Evolutionary conservation across 345 rosid species (phyloP).

Genomic region (Pseudoturritis turrita): DNA sequence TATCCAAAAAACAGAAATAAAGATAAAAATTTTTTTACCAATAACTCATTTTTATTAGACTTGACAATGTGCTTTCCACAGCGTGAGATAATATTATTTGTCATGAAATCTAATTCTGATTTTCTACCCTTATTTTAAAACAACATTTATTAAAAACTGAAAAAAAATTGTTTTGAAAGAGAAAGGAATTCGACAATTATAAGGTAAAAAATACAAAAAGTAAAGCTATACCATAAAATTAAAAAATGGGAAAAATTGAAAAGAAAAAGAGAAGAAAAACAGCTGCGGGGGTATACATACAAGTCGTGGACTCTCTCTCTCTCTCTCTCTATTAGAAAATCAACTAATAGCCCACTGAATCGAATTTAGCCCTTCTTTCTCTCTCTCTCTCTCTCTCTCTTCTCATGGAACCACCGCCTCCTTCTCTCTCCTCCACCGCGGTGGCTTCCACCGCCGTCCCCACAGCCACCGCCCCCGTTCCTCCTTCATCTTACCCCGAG

Average conservation of each 20-base stretch:
- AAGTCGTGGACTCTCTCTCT: constrained; percentile 24
- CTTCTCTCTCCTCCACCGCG: constrained; percentile 19
- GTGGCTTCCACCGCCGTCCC: constrained; percentile 29
- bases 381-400: neutral
- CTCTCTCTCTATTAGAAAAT: neutral
- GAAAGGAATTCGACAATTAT: neutral
- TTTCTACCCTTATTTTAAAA: neutral
- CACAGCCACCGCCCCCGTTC: constrained; percentile 10
- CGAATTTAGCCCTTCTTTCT: neutral
- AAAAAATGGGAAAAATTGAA: neutral
- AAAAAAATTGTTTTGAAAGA: neutral
- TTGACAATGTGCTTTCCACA: neutral
- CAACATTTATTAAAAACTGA: neutral
- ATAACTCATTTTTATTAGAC: neutral
- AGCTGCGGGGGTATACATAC: constrained; percentile 20
- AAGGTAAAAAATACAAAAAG: neutral
- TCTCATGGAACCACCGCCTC: constrained; percentile 31
- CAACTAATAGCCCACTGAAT: neutral
- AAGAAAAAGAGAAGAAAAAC: neutral
- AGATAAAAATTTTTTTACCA: neutral
- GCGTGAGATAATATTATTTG: neutral
- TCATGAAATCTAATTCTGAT: neutral
- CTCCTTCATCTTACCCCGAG: constrained; percentile 41
- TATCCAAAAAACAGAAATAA: neutral
- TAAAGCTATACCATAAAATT: neutral